A percentile compares a stretch with the other conserved stretches of the same genome.
Evolutionary conservation across 176 grass and related monocot genomes (phyloP).

Genomic region (Rhynchospora pubera): DNA sequence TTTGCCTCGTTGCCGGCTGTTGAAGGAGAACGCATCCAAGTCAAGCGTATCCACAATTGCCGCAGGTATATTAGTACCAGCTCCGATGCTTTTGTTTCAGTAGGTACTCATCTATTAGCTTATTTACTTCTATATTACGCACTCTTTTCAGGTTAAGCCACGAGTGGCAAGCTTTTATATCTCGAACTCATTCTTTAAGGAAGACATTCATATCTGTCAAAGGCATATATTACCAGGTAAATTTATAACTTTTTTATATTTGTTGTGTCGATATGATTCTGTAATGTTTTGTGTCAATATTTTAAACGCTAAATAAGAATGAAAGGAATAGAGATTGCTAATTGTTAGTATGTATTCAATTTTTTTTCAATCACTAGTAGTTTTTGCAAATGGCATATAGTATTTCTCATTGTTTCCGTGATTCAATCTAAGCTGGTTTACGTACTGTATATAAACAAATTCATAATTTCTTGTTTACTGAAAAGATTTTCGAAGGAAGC

Average conservation of each 20-base stretch:
- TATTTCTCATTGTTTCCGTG: not conserved
- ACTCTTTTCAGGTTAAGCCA: conserved; percentile 76
- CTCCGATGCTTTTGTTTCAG: not conserved
- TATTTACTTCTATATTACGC: conserved; percentile 11
- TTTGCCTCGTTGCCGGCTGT: conserved; percentile 88
- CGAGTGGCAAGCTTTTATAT: conserved; percentile 98
- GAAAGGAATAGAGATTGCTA: not conserved
- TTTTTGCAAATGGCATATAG: not conserved
- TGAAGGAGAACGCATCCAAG: conserved; percentile 85
- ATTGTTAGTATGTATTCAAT: not conserved
- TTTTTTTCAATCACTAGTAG: not conserved
- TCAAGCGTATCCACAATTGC: conserved; percentile 76
- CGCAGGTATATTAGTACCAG: conserved; percentile 40
- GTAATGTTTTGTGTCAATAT: not conserved
- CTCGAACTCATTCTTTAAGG: conserved; percentile 65
- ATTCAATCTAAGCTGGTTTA: not conserved
- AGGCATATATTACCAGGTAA: conserved; percentile 97
- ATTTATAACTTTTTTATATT: not conserved
- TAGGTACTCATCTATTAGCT: not conserved
- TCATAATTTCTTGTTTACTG: not conserved
- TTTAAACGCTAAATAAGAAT: not conserved
- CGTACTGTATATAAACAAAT: not conserved
- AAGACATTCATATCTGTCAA: conserved; percentile 99
- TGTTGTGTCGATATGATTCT: not conserved
- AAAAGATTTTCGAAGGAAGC: not conserved